Evolutionary conservation across 164 flowering plant species (phyloP).

Genomic region (Berberis vulgaris): DNA sequence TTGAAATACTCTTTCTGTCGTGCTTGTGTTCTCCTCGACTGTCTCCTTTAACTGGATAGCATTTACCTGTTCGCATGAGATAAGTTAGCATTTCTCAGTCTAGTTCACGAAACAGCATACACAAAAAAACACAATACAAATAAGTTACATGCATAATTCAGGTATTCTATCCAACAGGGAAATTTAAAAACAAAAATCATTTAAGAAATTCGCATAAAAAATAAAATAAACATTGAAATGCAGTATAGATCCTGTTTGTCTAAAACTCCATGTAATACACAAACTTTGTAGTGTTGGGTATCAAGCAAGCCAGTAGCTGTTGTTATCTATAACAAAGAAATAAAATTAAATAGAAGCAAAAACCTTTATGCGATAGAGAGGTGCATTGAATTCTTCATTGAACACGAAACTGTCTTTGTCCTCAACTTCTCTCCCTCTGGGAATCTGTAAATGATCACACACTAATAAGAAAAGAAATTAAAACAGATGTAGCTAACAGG

Average conservation of each 20-base stretch:
- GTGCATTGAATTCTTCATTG: conserved; percentile 78
- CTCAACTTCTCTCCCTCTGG: conserved; percentile 84
- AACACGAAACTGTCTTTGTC: conserved; percentile 69
- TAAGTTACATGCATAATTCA: too few relatives aligned
- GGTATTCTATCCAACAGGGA: too few relatives aligned
- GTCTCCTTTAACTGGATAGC: conserved; percentile 99
- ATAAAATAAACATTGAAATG: too few relatives aligned
- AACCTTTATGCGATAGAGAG: conserved; percentile 86
- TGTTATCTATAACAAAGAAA: not conserved
- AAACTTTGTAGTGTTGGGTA: not conserved
- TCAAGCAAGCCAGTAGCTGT: not conserved
- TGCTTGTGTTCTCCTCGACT: conserved; percentile 92
- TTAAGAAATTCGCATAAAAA: too few relatives aligned
- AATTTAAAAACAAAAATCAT: too few relatives aligned
- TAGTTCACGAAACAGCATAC: too few relatives aligned
- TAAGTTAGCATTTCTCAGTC: not conserved
- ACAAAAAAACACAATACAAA: too few relatives aligned
- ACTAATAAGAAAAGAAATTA: too few relatives aligned
- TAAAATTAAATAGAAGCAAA: not conserved
- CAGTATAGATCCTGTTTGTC: too few relatives aligned
- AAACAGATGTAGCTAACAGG: too few relatives aligned
- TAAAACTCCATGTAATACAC: too few relatives aligned
- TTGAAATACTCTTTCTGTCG: conserved; percentile 95
- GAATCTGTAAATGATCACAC: conserved; percentile 33
- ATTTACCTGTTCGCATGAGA: conserved; percentile 58